Conservation (phyloP, 331 rosid species). For the Telfairia occidentalis region DNA sequence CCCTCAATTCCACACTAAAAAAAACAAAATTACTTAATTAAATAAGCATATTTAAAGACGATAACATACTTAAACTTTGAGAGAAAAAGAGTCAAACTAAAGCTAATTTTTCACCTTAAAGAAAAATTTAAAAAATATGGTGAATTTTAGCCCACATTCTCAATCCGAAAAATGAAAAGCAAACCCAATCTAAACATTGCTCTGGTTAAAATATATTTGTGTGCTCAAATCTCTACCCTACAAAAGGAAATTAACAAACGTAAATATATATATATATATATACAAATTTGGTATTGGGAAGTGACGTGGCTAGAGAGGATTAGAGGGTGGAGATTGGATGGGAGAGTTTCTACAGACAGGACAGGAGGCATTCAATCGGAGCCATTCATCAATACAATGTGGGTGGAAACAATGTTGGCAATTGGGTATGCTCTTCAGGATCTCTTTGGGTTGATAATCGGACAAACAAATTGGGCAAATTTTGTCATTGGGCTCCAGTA, state of each 20-base stretch:
- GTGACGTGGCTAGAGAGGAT: background rate
- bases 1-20: too few species aligned
- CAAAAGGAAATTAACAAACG: too few species aligned
- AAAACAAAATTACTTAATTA: too few species aligned
- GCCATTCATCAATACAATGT: slow-evolving; percentile 40
- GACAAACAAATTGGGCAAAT: slow-evolving; percentile 53
- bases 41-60: too few species aligned
- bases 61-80: too few species aligned
- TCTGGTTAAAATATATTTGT: too few species aligned
- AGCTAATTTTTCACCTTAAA: too few species aligned
- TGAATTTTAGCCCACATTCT: background rate
- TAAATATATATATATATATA: too few species aligned
- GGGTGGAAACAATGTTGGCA: slow-evolving; percentile 67
- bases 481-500: slow-evolving; percentile 31
- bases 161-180: background rate
- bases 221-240: too few species aligned
- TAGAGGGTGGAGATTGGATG: background rate
- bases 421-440: slow-evolving; percentile 45
- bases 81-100: too few species aligned
- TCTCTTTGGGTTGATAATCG: slow-evolving; percentile 48
- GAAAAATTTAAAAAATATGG: too few species aligned
- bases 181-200: too few species aligned
- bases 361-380: slow-evolving; percentile 44
- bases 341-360: slow-evolving; percentile 56
- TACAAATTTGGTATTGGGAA: background rate